A percentile compares a stretch with the other conserved stretches of the same genome.
phyloP scores from a whole-genome alignment of 345 rosid genomes.

The Lumnitzera littorea region DNA sequence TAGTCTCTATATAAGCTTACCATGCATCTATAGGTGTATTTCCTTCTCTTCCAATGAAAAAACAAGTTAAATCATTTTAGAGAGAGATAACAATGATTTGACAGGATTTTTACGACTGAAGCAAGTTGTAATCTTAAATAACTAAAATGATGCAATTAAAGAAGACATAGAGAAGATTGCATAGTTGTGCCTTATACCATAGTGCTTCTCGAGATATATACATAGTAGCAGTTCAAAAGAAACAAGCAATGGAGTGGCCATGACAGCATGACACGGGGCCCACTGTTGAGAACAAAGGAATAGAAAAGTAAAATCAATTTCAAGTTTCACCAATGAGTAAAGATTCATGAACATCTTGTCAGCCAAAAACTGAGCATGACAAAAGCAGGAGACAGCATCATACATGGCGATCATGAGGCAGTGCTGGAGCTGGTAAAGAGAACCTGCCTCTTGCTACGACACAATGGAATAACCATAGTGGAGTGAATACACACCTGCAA shows the following conservation, averaged over 20 bases:
- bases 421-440: conserved; percentile 85
- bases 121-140: background rate
- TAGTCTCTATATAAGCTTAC: no score
- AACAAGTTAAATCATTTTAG: background rate
- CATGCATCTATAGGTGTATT: no score
- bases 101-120: no score
- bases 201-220: conserved; percentile 54
- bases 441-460: conserved; percentile 81
- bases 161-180: background rate
- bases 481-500: conserved; percentile 64
- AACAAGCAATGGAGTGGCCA: conserved; percentile 74
- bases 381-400: conserved; percentile 4
- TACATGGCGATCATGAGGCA: conserved; percentile 83
- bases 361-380: background rate
- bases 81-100: background rate
- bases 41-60: background rate
- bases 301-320: background rate
- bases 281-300: conserved; percentile 53
- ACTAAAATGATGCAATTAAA: conserved; percentile 1
- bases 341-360: background rate
- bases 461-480: conserved; percentile 81
- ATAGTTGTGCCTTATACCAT: conserved; percentile 34
- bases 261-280: conserved; percentile 78
- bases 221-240: conserved; percentile 84
- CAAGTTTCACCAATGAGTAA: no score